Evolutionary conservation across 2,329 filamentous ascomycete genomes (phyloP), one percentile per base, ranked within the genome.

Genomic region (Trichoderma lentiforme): DNA sequence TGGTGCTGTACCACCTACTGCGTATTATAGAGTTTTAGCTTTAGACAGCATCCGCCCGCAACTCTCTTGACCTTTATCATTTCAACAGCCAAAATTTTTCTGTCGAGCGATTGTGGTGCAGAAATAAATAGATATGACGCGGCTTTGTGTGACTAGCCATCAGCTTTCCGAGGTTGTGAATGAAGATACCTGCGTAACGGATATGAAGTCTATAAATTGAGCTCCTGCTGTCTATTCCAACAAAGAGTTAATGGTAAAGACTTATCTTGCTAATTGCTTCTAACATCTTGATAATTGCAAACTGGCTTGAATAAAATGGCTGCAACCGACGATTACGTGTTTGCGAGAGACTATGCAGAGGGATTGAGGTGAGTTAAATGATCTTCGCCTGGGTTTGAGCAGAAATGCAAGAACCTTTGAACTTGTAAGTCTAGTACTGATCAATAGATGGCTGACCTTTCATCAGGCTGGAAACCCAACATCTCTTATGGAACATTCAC

Each of bases 401-500:
- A 26, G 26, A 28, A 57, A 26, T 28, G 53, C 36, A 7, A 26
- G 21, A 15, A 24, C 21, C 18, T n/a, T 24, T 15, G 9, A 60
- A 28, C 6, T 58, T 32, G 8, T 15, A 58, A 26, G 15, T 11
- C 34, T 24, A 8, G 9, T 15, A 2, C 5, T 61, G 2, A 36
- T 21, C 4, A 32, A 21, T 36, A 9, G 5, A 24, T 26, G 4
- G 7, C 28, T 56, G 30, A 66, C 36, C 5, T 12, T 18, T 56
- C 15, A 43, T 14, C 26, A 72, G 71, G 24, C 56, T 73, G 9
- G 68, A 73, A 32, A 47, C 61, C 3, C 71, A 73, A 43, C 71
- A 73, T 6, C 56, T 71, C n/a, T 30, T 73, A 4, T 73, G 39
- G 26, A 63, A 32, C 9, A 65, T 73, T 6, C 68, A 71, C 24